A percentile compares a stretch with the other conserved stretches of the same genome.
phyloP scores from a whole-genome alignment of 2,329 filamentous ascomycete species.

The Parafenestella ontariensis region DNA sequence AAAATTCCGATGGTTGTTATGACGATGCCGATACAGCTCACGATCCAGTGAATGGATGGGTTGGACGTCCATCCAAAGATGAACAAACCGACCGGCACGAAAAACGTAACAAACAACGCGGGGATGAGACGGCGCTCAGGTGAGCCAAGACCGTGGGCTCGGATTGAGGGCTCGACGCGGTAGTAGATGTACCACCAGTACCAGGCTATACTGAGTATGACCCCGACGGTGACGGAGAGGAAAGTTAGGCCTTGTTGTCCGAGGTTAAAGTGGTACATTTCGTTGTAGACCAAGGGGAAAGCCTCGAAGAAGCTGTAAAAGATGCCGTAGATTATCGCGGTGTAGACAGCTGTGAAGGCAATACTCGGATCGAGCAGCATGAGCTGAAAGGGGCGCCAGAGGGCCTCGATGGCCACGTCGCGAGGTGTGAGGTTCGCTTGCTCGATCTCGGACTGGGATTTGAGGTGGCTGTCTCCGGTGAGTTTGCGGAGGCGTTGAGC shows the following conservation, averaged over 20 bases:
- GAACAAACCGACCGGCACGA: constrained; percentile 70
- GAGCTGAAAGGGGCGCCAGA: constrained; percentile 79
- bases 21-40: constrained; percentile 60
- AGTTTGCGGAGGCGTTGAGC: constrained; percentile 74
- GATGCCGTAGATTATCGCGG: constrained; percentile 78
- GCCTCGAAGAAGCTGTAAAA: constrained; percentile 80
- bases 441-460: constrained; percentile 82
- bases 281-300: constrained; percentile 70
- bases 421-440: constrained; percentile 48
- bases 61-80: constrained; percentile 75
- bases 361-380: constrained; percentile 85
- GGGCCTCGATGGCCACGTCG: constrained; percentile 60
- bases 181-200: constrained; percentile 78
- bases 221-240: constrained; percentile 79
- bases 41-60: constrained; percentile 64
- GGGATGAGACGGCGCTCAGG: constrained; percentile 79
- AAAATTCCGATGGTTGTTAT: constrained; percentile 57
- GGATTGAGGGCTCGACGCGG: constrained; percentile 68
- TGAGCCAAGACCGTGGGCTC: constrained; percentile 70
- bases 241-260: constrained; percentile 83
- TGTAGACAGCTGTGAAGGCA: constrained; percentile 82
- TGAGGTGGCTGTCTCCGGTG: constrained; percentile 69
- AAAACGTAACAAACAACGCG: constrained; percentile 62
- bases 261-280: constrained; percentile 78
- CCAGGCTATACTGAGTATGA: constrained; percentile 68